These are phyloP conservation scores for Curvularia sp. DNA, from an alignment of 2,329 filamentous ascomycete species.

Conservation along the genomic window DNA sequence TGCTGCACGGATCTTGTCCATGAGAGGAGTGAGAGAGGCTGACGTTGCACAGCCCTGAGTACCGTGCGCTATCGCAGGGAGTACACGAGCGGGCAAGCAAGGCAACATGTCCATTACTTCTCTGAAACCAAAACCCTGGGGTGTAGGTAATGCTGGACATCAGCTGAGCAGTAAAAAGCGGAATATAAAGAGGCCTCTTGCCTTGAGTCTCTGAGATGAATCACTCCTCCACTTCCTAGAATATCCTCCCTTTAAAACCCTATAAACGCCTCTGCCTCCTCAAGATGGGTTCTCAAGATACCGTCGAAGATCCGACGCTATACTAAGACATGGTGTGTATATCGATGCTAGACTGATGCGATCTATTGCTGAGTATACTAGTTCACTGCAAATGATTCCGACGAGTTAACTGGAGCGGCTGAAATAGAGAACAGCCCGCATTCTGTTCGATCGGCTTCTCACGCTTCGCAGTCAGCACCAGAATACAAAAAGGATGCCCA, in stretches of 20 bases:
- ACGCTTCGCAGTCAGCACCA: no score
- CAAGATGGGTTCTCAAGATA: constrained; percentile 8
- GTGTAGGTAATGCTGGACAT: constrained; percentile 2
- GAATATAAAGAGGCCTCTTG: constrained; percentile 11
- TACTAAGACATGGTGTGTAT: constrained; percentile 8
- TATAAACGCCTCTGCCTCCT: constrained; percentile 8
- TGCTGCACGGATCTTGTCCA: neutral
- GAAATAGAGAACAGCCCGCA: no score
- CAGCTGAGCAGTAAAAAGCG: constrained; percentile 4
- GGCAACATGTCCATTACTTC: constrained; percentile 4
- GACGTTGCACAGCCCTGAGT: constrained; percentile 1
- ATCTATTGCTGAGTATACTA: constrained; percentile 10
- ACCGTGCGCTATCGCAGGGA: constrained; percentile 2
- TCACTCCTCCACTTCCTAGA: constrained; percentile 12
- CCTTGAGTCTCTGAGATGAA: constrained; percentile 9
- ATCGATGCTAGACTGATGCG: constrained; percentile 9
- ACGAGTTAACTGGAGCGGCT: no score
- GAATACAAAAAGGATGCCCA: no score
- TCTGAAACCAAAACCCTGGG: constrained; percentile 1
- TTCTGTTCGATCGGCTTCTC: no score
- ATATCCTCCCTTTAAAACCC: constrained; percentile 6
- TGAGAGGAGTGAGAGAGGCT: neutral
- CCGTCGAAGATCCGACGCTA: constrained; percentile 9
- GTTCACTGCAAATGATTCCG: no score
- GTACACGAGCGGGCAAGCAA: constrained; percentile 1